phyloP scores from a whole-genome alignment of 2,329 filamentous ascomycete species.

The Thielaviopsis ethacetica region DNA sequence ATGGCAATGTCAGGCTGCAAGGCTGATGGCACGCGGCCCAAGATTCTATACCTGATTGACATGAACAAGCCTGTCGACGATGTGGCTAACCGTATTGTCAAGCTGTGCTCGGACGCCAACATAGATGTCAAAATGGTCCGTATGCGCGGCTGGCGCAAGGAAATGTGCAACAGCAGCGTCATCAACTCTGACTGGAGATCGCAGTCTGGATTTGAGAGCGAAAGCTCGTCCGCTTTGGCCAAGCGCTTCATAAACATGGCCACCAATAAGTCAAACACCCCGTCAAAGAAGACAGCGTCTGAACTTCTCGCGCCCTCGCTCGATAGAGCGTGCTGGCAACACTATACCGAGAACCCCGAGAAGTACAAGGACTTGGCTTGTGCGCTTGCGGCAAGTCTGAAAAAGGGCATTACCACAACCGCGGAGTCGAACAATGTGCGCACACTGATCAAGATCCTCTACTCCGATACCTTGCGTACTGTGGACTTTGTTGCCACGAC shows the following conservation, averaged over 20 bases:
- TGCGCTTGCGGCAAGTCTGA: constrained; percentile 20
- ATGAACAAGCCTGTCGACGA: constrained; percentile 32
- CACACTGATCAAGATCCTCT: constrained; percentile 20
- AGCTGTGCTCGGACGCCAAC: constrained; percentile 21
- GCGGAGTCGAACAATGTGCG: constrained; percentile 19
- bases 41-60: constrained; percentile 29
- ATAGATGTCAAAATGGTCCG: constrained; percentile 22
- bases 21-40: constrained; percentile 9
- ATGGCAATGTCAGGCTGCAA: constrained; percentile 17
- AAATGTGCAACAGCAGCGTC: constrained; percentile 19
- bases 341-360: constrained; percentile 20
- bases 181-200: constrained; percentile 15
- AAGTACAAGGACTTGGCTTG: constrained; percentile 21
- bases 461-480: constrained; percentile 21
- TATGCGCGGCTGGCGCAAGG: constrained; percentile 26
- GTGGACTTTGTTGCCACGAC: constrained; percentile 31
- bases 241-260: constrained; percentile 20
- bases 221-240: constrained; percentile 13
- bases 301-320: constrained; percentile 21
- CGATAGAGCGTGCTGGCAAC: constrained; percentile 27
- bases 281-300: neutral
- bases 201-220: constrained; percentile 3
- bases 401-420: constrained; percentile 13
- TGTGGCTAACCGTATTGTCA: constrained; percentile 25
- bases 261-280: neutral